Base-by-base conservation (phyloP, 805 yeast species). In the Wickerhamomyces subpelliculosus region DNA sequence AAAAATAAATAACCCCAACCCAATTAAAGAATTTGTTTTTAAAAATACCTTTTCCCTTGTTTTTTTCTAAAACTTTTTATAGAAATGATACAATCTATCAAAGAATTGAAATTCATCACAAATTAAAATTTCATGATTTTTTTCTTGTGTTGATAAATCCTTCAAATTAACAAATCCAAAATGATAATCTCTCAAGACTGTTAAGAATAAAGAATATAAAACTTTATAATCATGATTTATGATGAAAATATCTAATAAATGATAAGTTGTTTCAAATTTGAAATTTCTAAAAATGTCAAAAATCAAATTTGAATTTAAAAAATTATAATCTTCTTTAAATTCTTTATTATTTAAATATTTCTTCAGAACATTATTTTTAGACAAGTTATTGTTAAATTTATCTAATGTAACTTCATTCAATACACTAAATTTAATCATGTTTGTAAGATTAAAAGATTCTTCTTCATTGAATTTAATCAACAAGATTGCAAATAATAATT, bases 141-240 rank as follows among this genome's bases (percentile, higher is more conserved):
- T 38, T 3, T 37, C 28, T 14, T 24, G 29, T 2, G 26, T 27
- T 21, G 40, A 33, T 27, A 67, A 44, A 9, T 54, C 50, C 16
- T 52, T 51, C 37, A 66, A 45, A 39, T 59, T 61, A 32, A 54
- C 55, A 43, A 64, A 74, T 2, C 80, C 80, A 53, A 67, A 72
- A 52, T 74, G 79, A 49, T 71, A 67, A 43, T 73, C 69, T 31
- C 68, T 54, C 22, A 73, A 47, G 4, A 73, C 55, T 19, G 67
- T 65, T 26, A 70, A 38, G 5, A 65, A 45, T 16, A 70, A 50
- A 0, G 76, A 58, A 21, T 63, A 54, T 17, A 67, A 44, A 3
- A 66, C 48, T 45, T 67, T 70, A 49, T 71, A 68, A 40, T 66
- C 50, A 8, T 36, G 33, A 27, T 45, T 36, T 6, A 52, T 27